Evolutionary conservation across 257 asterid genomes (phyloP).

Genomic region (Nicotiana sylvestris): DNA sequence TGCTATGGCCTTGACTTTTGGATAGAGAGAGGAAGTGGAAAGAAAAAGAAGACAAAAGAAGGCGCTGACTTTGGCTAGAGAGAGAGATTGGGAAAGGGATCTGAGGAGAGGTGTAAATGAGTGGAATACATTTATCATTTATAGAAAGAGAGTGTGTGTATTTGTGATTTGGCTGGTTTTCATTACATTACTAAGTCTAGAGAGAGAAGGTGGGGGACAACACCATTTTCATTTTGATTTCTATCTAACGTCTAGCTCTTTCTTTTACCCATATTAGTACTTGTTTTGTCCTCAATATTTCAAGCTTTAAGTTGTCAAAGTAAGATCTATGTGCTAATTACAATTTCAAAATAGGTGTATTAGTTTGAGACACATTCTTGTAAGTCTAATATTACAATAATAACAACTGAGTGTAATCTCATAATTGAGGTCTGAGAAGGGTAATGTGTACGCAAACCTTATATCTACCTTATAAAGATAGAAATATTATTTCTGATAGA

Average conservation of each 20-base stretch:
- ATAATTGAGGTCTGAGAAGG: too few species aligned
- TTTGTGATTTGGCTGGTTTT: conserved; percentile 8
- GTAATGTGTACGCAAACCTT: too few species aligned
- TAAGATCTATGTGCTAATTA: neutral
- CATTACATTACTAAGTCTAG: conserved; percentile 9
- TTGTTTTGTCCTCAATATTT: neutral
- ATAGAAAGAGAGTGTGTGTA: conserved; percentile 17
- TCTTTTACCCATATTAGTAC: neutral
- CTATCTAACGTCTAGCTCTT: neutral
- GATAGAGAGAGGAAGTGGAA: neutral
- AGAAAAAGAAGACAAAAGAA: conserved; percentile 35
- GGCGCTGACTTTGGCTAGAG: conserved; percentile 60
- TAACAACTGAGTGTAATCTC: too few species aligned
- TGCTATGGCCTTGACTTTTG: conserved; percentile 11
- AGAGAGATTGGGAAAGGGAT: neutral
- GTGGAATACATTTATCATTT: conserved; percentile 15
- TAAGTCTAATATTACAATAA: neutral
- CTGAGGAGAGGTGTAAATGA: conserved; percentile 1
- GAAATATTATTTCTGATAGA: too few species aligned
- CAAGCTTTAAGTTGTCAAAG: neutral
- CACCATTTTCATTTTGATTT: neutral
- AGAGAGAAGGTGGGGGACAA: conserved; percentile 14
- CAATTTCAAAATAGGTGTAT: neutral
- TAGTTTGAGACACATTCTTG: neutral
- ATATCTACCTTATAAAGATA: too few species aligned